Evolutionary conservation across 805 yeast genomes (phyloP).

Genomic region (Starmera pachycereana): DNA sequence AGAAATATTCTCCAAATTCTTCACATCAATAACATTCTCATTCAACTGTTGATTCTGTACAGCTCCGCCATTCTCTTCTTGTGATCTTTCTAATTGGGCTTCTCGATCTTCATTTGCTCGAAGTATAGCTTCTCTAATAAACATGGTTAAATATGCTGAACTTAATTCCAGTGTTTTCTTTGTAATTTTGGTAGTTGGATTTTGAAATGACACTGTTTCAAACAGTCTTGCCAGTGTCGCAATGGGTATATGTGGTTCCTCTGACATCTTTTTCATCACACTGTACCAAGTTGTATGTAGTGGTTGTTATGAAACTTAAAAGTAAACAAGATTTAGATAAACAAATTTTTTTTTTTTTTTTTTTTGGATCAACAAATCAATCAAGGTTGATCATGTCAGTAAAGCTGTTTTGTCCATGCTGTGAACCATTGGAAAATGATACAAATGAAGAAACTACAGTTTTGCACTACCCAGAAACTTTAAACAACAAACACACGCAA

Average conservation of each 20-base stretch:
- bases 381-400: not conserved
- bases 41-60: conserved; percentile 5
- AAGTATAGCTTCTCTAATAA: conserved; percentile 47
- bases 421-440: conserved; percentile 10
- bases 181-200: conserved; percentile 35
- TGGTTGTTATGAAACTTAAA: not conserved
- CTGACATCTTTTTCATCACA: conserved; percentile 6
- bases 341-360: not conserved
- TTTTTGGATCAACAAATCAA: too few species aligned
- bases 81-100: conserved; percentile 12
- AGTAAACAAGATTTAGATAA: not conserved
- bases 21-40: conserved; percentile 34
- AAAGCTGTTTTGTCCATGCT: conserved; percentile 18
- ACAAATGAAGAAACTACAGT: conserved; percentile 2
- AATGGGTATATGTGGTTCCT: conserved; percentile 12
- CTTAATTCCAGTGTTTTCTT: conserved; percentile 37
- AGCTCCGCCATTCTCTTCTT: conserved; percentile 3
- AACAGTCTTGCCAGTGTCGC: conserved; percentile 40
- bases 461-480: conserved; percentile 14
- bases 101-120: conserved; percentile 46
- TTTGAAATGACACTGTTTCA: conserved; percentile 38
- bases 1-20: conserved; percentile 44
- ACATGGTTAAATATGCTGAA: conserved; percentile 44
- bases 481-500: conserved; percentile 9
- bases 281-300: not conserved